These are phyloP conservation scores for Lindgomyces ingoldianus DNA, from an alignment of 495 filamentous ascomycete genomes.

Conservation along the genomic window DNA sequence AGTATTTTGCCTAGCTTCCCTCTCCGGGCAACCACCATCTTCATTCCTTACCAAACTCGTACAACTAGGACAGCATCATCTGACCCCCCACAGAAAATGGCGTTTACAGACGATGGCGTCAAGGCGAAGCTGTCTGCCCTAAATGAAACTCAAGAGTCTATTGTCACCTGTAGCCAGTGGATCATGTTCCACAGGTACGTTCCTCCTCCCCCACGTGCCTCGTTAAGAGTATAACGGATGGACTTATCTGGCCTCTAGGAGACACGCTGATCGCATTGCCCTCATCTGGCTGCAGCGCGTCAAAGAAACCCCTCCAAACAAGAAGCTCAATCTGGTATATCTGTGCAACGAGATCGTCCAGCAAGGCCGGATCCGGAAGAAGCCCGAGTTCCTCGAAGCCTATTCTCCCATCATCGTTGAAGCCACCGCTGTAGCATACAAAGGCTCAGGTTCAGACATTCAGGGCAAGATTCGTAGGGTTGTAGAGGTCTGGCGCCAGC, in stretches of 20 bases:
- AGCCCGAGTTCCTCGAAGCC: conserved; percentile 87
- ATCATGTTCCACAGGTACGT: conserved; percentile 95
- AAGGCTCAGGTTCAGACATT: conserved; percentile 76
- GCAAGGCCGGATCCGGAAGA: conserved; percentile 85
- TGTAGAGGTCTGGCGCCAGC: conserved; percentile 88
- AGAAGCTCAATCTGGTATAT: conserved; percentile 89
- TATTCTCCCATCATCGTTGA: conserved; percentile 90
- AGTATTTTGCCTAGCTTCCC: too few species aligned
- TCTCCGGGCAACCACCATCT: background rate
- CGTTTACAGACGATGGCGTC: conserved; percentile 91
- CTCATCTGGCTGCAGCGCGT: conserved; percentile 87
- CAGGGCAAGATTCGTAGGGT: conserved; percentile 86
- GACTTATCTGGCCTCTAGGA: too few species aligned
- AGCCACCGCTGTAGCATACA: conserved; percentile 80
- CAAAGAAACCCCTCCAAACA: conserved; percentile 77
- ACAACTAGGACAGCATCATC: background rate
- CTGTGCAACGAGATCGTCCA: conserved; percentile 96
- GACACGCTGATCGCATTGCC: conserved; percentile 84
- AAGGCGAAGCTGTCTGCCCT: conserved; percentile 90
- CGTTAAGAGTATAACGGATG: conserved; percentile 9
- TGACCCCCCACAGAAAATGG: conserved; percentile 56
- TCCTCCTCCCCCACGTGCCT: background rate
- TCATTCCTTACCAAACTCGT: background rate
- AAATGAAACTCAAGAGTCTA: conserved; percentile 94
- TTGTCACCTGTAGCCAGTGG: conserved; percentile 95